A percentile compares a stretch with the other conserved stretches of the same genome.
phyloP scores from a whole-genome alignment of 2,329 filamentous ascomycete genomes.

The Xylaria sp. region DNA sequence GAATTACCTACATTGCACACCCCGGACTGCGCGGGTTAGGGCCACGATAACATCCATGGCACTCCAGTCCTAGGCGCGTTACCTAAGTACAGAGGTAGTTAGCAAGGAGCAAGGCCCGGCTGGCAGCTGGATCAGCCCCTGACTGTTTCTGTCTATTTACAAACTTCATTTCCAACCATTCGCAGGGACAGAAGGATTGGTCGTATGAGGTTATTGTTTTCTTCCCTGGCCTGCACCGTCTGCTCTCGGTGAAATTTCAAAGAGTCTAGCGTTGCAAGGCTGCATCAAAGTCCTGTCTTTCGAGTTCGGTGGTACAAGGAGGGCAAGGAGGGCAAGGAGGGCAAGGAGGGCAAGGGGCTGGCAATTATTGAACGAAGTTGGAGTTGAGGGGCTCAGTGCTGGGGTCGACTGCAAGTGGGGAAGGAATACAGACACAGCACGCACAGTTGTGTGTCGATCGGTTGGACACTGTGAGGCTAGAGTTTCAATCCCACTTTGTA shows the following conservation, averaged over 20 bases:
- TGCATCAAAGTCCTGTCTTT: neutral
- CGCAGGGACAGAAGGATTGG: too few relatives aligned
- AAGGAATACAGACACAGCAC: neutral
- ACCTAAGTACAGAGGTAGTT: too few relatives aligned
- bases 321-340: neutral
- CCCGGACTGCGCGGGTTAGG: constrained; percentile 25
- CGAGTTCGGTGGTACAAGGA: neutral
- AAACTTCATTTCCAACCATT: too few relatives aligned
- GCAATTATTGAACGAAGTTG: neutral
- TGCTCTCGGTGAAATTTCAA: neutral
- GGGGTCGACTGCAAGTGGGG: neutral
- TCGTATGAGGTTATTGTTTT: too few relatives aligned
- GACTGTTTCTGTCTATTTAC: too few relatives aligned
- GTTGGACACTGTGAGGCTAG: neutral
- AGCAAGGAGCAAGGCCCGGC: too few relatives aligned
- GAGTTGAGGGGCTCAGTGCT: neutral
- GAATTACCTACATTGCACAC: too few relatives aligned
- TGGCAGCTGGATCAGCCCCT: constrained; percentile 21
- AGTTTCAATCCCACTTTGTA: too few relatives aligned
- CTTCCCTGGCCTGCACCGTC: neutral
- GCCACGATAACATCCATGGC: constrained; percentile 20
- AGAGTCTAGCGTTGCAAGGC: neutral
- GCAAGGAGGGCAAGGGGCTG: neutral
- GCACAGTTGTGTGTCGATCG: neutral
- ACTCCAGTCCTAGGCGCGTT: constrained; percentile 19